Evolutionary conservation across 2,329 filamentous ascomycete species (phyloP), one percentile per base, ranked within the genome.

Genomic region (Emericellopsis atlantica): DNA sequence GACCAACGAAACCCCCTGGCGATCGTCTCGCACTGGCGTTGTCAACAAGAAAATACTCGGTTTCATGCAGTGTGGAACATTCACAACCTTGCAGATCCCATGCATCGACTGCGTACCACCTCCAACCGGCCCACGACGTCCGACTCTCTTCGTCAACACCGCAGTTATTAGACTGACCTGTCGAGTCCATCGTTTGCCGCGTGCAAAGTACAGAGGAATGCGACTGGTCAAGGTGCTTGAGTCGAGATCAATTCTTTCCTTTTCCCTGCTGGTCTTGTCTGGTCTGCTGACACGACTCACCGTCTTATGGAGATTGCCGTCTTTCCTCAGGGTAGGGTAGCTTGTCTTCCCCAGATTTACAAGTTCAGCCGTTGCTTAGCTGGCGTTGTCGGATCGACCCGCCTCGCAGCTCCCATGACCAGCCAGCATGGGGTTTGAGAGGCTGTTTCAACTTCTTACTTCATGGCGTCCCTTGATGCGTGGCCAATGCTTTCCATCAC

Each of bases 131-230:
- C 18, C 18, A 21, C 18, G 18, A 21, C 18, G 4, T 21, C 18
- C 18, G 18, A 21, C 11, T 32, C 15, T 12, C 11, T 32, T 12
- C 11, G 31, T 32, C 31, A 15, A 15, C 31, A 12, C n/a, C n/a
- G n/a, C n/a, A n/a, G n/a, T n/a, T n/a, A n/a, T n/a, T n/a, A 15
- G 4, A 12, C 32, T 43, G 9, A 37, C 43, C 51, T 45, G 44
- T 41, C 37, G 41, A 36, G 15, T 32, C 31, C 6, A 35, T 14
- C 8, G n/a, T 15, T 15, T 21, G 32, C n/a, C n/a, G n/a, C 9
- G 9, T 35, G n/a, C 32, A 15, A 9, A 14, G n/a, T 35, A 15
- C n/a, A 15, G 31, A 29, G 26, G 26, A 9, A 29, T 9, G 32
- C 32, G 32, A 21, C 32, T 35, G 32, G 32, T 22, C 10, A 11